Evolutionary conservation across 2,329 filamentous ascomycete species (phyloP).

Genomic region (Coniochaeta sp.): DNA sequence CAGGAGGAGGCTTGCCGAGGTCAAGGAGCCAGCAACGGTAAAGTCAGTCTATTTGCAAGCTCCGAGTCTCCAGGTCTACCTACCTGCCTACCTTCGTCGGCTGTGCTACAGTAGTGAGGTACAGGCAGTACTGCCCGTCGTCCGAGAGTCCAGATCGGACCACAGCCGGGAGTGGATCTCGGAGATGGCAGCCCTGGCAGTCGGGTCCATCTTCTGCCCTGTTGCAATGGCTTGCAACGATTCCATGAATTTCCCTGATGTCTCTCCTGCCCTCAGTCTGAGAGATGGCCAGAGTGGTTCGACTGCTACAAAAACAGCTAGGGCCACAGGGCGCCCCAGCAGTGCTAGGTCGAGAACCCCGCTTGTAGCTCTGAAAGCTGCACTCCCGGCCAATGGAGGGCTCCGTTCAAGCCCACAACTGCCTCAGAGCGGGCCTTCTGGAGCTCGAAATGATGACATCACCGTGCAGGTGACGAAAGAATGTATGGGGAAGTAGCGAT

Average conservation of each 20-base stretch:
- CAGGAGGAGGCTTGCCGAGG: too few species aligned
- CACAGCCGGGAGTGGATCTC: not conserved
- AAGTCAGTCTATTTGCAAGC: too few species aligned
- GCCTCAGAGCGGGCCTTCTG: not conserved
- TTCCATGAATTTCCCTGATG: not conserved
- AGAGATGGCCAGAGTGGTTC: not conserved
- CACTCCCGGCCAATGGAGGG: not conserved
- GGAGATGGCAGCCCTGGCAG: not conserved
- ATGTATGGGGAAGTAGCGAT: conserved; percentile 1
- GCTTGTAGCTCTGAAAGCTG: not conserved
- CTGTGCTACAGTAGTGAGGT: too few species aligned
- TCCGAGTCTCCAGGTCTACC: too few species aligned
- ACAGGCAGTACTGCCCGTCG: too few species aligned
- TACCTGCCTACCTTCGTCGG: too few species aligned
- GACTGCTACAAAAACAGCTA: not conserved
- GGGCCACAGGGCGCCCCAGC: not conserved
- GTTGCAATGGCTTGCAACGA: not conserved
- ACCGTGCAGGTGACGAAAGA: conserved; percentile 1
- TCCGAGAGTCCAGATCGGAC: not conserved
- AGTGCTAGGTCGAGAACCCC: too few species aligned
- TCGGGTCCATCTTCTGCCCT: not conserved
- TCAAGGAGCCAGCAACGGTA: too few species aligned
- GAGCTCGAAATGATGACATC: conserved; percentile 1
- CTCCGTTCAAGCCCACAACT: not conserved
- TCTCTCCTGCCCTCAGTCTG: not conserved